Base-by-base conservation (phyloP, 768 basidiomycete species). In the Tylopilus felleus region DNA sequence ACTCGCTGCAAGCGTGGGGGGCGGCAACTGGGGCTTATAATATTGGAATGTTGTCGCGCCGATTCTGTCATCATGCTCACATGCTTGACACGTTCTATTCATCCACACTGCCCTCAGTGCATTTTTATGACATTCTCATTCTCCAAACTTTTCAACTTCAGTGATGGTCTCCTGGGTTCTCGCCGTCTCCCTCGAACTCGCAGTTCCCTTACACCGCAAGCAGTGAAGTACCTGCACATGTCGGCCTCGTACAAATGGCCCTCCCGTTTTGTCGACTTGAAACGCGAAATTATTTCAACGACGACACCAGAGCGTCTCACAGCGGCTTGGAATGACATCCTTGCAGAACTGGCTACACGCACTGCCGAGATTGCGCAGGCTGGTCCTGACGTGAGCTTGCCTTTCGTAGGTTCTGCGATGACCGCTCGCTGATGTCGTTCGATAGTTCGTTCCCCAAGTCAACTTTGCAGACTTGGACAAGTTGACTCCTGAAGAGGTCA, bases 361-460 rank as follows among this genome's bases (percentile, higher is more conserved):
- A 80, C 79, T 8, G 67, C 70, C 39, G 72, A 71, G 27, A 79
- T 86, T 38, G 73, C 72, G 1, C 60, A 72, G 44, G 65, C 73
- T 53, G 83, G 83, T 4, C 67, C 79, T 0, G 71, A 80, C 45
- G 86, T 84, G 60, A 51, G 78, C 8, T 27, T 49, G 27, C 35
- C 25, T 1, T 40, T 3, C 9, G 35, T 27, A 13, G 4, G 4
- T n/a, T 19, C 49, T 36, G 17, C 2, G 17, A 47, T 49, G 17
- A 27, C 28, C 19, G 8, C 10, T 47, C 41, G 47, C 19, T 47
- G 36, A 25, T 8, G 25, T 29, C 27, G 8, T 23, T 50, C n/a
- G 16, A 51, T 43, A 86, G 85, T 79, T 75, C 58, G 75, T 88
- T 36, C 85, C 86, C 4, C 80, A 82, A 65, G 78, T 88, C 46